phyloP scores from a whole-genome alignment of 2,329 filamentous ascomycete genomes.

The Scleromitrula shiraiana region DNA sequence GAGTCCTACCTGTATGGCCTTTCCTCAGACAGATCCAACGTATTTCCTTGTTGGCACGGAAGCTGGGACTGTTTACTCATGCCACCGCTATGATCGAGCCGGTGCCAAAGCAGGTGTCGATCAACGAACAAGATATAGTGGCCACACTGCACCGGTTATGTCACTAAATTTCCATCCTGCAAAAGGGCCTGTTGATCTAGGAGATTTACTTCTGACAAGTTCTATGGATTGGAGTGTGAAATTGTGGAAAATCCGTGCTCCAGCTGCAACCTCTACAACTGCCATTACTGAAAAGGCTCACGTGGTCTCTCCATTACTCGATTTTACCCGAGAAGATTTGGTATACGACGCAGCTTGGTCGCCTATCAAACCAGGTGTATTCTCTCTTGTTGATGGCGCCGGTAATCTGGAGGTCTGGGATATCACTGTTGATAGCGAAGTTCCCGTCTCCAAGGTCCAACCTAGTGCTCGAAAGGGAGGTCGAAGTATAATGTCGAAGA shows the following conservation, averaged over 20 bases:
- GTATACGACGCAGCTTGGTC: slow-evolving; percentile 97
- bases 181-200: slow-evolving; percentile 84
- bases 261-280: slow-evolving; percentile 59
- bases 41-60: slow-evolving; percentile 97
- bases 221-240: slow-evolving; percentile 97
- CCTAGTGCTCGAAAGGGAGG: slow-evolving; percentile 60
- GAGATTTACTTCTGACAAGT: slow-evolving; percentile 85
- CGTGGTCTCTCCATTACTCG: slow-evolving; percentile 65
- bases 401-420: slow-evolving; percentile 95
- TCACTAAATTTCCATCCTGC: slow-evolving; percentile 92
- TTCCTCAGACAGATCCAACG: slow-evolving; percentile 89
- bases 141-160: slow-evolving; percentile 91
- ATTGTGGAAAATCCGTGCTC: slow-evolving; percentile 86
- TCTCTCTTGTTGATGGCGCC: slow-evolving; percentile 87
- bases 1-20: slow-evolving; percentile 87
- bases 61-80: slow-evolving; percentile 92
- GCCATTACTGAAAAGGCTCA: slow-evolving; percentile 39
- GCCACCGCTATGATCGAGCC: slow-evolving; percentile 93
- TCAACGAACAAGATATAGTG: slow-evolving; percentile 76
- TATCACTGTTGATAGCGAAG: slow-evolving; percentile 83
- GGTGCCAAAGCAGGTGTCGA: slow-evolving; percentile 96
- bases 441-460: slow-evolving; percentile 74
- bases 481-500: slow-evolving; percentile 66
- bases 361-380: slow-evolving; percentile 86
- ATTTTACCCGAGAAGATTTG: slow-evolving; percentile 89